Base-by-base conservation (phyloP, 768 basidiomycete genomes). In the Paxillus ammoniavirescens region DNA sequence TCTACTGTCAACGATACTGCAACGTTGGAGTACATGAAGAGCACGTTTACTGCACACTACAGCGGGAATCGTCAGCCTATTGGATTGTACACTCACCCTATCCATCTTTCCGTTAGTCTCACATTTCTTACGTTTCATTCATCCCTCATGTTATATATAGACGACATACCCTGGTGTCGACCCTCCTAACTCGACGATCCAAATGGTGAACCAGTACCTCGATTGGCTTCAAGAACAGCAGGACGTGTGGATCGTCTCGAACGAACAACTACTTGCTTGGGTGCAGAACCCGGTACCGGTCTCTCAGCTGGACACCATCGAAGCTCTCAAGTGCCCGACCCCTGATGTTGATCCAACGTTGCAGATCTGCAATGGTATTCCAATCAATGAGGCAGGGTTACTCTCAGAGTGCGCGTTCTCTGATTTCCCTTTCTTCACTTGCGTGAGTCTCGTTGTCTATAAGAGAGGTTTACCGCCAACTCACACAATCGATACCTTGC, bases 11-110 rank as follows among this genome's bases (percentile, higher is more conserved):
- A 87, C 65, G 83, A 87, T 64, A 66, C 71, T 10, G 85, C 84
- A 2, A 88, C 87, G 5, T 72, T 89, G 5, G 75, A 72, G 48
- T 91, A 87, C 71, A 84, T 91, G 83, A 74, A 89, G 72, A 77
- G 68, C 47, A 88, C 88, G 0, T 92, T 92, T 69, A 83, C 76
- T 1, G 82, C 72, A 46, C 89, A 91, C 69, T 91, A 91, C 69
- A 83, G 78, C 56, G 78, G 77, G 47, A 89, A 88, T 62, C 78
- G 88, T 13, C 87, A 89, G 64, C 90, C 90, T 1, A 82, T 91
- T 53, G 90, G 90, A 42, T 74, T 91, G 26, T 92, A 91, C 67
- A 87, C 86, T 2, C 90, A 92, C 67, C 89, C 89, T 30, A 86
- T 91, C 64, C 87, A 91, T 72, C 65, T 89, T 44, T 80, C 86